Evolutionary conservation across 441 rosid genomes (phyloP), one percentile per base, ranked within the genome.

Genomic region (Bocquillonia castaneifolia): DNA sequence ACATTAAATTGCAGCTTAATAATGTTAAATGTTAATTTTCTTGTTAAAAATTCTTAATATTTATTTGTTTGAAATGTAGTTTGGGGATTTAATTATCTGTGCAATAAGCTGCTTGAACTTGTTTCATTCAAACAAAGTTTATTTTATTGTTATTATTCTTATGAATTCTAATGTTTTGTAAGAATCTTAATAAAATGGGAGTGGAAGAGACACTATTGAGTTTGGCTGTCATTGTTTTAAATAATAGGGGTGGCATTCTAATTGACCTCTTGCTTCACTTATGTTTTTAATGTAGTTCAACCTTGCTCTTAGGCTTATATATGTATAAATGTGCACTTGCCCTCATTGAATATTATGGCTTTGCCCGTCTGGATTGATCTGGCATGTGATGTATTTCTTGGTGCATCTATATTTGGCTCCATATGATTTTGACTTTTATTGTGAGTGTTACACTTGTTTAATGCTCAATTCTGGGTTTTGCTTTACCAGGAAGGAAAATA

Each of bases 401-500:
- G 28, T 0, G 28, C 29, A 4, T n/a, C n/a, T 3, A 5, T 14
- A 45, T 20, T 28, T 26, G n/a, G 32, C 20, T 32, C 14, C 44
- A 9, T 42, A n/a, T 65, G 36, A 5, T 32, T 57, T 28, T 53
- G 34, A 29, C 39, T 57, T 39, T 73, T 20, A 20, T 61, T 70
- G n/a, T 70, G 18, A 40, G 47, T 70, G 54, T 48, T 39, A 54
- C 39, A 54, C 71, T 36, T 62, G 22, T 53, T 66, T 15, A 13
- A 34, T 53, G 45, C 22, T 25, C 7, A 40, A 26, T 63, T 13
- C 6, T 57, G 36, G 63, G 63, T 64, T 54, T 59, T 76, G 66
- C 69, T 81, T 75, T 64, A 50, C 55, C 86, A 91, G 97, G 95
- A 82, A 75, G 97, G 97, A 77, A 78, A 81, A 80, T 88, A 84